Percentiles rank a stretch among this genome's conserved stretches.
Conservation (phyloP, 257 asterid species). For the Voacanga thouarsii region DNA sequence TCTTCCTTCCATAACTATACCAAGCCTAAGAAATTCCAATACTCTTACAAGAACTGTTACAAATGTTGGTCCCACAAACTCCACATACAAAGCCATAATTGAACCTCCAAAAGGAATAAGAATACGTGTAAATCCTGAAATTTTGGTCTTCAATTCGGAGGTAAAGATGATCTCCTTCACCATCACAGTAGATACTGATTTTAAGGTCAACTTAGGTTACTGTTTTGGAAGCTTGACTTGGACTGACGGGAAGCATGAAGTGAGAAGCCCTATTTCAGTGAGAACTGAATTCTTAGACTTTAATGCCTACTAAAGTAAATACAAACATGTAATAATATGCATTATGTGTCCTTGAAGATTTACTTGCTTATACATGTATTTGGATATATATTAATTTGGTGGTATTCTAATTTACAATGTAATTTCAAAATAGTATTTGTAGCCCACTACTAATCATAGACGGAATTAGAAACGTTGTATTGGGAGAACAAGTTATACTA, state of each 20-base stretch:
- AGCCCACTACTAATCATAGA: too few species aligned
- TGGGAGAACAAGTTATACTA: too few species aligned
- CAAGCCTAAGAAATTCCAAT: conserved; percentile 26
- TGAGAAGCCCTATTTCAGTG: conserved; percentile 32
- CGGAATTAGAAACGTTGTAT: too few species aligned
- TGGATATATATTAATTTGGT: too few species aligned
- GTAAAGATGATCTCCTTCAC: conserved; percentile 31
- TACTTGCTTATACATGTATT: neutral
- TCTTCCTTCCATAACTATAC: conserved; percentile 43
- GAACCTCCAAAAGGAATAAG: conserved; percentile 39
- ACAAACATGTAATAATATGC: neutral
- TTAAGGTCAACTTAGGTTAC: conserved; percentile 27
- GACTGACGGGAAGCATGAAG: conserved; percentile 42
- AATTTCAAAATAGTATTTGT: too few species aligned
- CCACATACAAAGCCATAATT: conserved; percentile 34
- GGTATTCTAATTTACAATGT: too few species aligned
- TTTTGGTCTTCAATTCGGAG: conserved; percentile 30
- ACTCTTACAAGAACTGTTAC: conserved; percentile 39
- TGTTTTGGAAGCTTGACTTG: conserved; percentile 46
- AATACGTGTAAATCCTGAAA: conserved; percentile 33
- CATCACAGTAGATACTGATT: conserved; percentile 33
- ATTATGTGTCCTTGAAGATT: neutral
- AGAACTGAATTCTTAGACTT: conserved; percentile 21
- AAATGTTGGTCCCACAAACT: conserved; percentile 37
- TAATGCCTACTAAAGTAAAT: neutral